Base-by-base conservation (phyloP, 108 stramenopile species). In the Stephanodiscus minutulus region DNA sequence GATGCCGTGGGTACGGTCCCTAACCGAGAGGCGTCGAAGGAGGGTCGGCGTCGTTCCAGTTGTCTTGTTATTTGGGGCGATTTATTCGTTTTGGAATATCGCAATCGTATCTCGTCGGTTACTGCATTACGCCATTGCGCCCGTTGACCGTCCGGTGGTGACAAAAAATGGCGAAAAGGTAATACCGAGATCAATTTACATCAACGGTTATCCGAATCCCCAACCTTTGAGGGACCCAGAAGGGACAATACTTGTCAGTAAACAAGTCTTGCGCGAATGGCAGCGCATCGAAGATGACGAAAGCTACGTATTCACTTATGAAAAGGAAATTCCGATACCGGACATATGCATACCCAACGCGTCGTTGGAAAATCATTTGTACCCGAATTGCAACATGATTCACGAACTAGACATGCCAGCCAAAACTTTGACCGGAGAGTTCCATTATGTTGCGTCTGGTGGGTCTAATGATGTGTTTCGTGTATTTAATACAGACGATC, bases 381-480 rank as follows among this genome's bases (percentile, higher is more conserved):
- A 46, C 41, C 70, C 64, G 20, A 65, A 29, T 36, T 71, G 70
- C 70, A 71, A 71, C 22, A 46, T 17, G 33, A 53, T 71, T 21
- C 62, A 71, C 33, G 70, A 71, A 48, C 17, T 71, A 28, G 67
- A 31, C 33, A 2, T 61, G 28, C 59, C 33, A 8, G 5, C 59
- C 36, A 68, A 37, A 20, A 43, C 65, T 17, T 10, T 21, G 15
- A 69, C 15, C n/a, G 62, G 24, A 21, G 24, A 28, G 22, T 71
- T 64, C 52, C 28, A 54, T 22, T 71, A 59, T 21, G 46, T 71
- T 5, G 70, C 70, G 15, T 46, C 62, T 22, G 70, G 70, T n/a
- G 70, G 70, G 5, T 71, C 43, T 46, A 71, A 71, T 29, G 70
- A 71, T 10, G 70, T 71, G 5, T 71, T 71, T 65, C 46, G 44